Conservation (phyloP, 768 basidiomycete species). For the Tubosaeta brunneosetosa region DNA sequence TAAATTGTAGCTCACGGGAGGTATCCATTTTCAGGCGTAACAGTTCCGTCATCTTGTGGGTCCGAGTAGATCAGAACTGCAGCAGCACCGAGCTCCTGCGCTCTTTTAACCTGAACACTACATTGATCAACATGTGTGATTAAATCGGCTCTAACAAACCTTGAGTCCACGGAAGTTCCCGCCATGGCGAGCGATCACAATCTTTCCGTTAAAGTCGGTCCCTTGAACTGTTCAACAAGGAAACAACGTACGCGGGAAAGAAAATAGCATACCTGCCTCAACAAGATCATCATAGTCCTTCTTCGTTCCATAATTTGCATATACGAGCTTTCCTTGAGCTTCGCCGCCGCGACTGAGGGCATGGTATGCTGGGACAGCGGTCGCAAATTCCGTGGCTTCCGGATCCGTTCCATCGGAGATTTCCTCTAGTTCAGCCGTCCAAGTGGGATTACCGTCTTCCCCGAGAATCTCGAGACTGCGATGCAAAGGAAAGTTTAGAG, state of each 20-base stretch:
- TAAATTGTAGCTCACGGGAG: conserved; percentile 39
- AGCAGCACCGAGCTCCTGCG: conserved; percentile 81
- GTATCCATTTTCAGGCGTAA: conserved; percentile 75
- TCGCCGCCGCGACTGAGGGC: conserved; percentile 65
- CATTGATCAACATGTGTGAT: conserved; percentile 19
- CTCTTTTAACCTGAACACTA: conserved; percentile 63
- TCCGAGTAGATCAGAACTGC: conserved; percentile 85
- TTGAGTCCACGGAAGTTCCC: conserved; percentile 86
- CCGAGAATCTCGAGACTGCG: conserved; percentile 52
- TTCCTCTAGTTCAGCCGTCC: conserved; percentile 65
- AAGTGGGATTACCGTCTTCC: conserved; percentile 43
- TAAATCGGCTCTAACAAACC: conserved; percentile 35
- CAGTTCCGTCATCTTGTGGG: conserved; percentile 80
- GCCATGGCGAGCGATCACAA: conserved; percentile 78
- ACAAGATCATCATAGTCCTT: conserved; percentile 60
- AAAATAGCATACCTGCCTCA: conserved; percentile 36
- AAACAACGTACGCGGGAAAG: neutral
- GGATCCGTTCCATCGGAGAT: conserved; percentile 61
- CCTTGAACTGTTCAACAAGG: conserved; percentile 34
- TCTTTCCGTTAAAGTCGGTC: conserved; percentile 66
- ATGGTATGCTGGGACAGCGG: conserved; percentile 62
- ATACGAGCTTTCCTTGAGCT: conserved; percentile 54
- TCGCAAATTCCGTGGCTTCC: conserved; percentile 53
- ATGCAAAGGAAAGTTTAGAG: conserved; percentile 63
- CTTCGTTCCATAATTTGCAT: conserved; percentile 56